A percentile compares a stretch with the other conserved stretches of the same genome.
These are phyloP conservation scores for Moricandia moricandioides DNA, from an alignment of 345 rosid species.

Conservation along the genomic window DNA sequence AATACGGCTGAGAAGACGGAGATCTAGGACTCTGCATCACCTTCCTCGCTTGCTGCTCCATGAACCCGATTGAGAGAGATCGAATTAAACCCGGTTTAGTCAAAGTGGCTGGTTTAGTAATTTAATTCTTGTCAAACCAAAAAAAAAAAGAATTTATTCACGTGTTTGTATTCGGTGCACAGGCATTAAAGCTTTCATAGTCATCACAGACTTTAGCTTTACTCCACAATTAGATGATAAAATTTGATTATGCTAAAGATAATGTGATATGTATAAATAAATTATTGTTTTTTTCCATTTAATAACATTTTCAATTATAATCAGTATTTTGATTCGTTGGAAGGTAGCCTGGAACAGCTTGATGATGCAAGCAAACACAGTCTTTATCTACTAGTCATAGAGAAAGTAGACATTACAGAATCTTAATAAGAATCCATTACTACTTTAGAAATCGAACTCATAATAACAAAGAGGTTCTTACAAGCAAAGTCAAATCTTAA, in stretches of 20 bases:
- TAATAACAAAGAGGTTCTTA: neutral
- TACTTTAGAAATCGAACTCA: neutral
- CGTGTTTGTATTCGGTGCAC: neutral
- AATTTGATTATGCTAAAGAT: neutral
- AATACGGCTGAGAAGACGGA: constrained; percentile 62
- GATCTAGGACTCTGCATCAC: constrained; percentile 86
- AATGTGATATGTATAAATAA: neutral
- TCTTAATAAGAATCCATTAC: too few relatives aligned
- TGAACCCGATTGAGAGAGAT: constrained; percentile 38
- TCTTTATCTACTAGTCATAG: neutral
- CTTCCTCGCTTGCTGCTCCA: constrained; percentile 44
- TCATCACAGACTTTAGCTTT: neutral
- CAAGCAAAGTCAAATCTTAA: neutral
- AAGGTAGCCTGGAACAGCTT: neutral
- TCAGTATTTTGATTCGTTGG: neutral
- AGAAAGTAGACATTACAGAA: neutral
- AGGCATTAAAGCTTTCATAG: neutral
- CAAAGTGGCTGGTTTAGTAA: constrained; percentile 23
- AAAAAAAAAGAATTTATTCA: neutral
- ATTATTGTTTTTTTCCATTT: neutral
- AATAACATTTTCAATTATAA: neutral
- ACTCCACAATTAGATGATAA: neutral
- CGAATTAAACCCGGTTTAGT: constrained; percentile 6
- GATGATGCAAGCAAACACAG: neutral
- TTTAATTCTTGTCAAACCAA: neutral